Evolutionary conservation across 305 asterid species (phyloP).

Genomic region (Fraxinus sp.): DNA sequence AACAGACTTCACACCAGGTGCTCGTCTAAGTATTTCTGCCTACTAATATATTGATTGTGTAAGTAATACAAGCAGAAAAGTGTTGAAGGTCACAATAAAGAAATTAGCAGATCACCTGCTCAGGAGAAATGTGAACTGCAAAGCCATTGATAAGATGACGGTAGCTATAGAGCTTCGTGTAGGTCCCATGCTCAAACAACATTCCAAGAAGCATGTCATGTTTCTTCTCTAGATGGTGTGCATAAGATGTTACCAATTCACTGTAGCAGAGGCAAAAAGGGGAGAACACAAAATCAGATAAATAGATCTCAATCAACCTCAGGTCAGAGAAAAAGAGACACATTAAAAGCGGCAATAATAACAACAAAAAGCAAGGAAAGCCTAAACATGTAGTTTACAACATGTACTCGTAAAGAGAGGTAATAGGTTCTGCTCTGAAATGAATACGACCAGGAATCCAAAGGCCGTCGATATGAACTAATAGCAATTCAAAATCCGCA

Average conservation of each 20-base stretch:
- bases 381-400: neutral
- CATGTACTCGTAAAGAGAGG: neutral
- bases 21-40: constrained; percentile 83
- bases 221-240: constrained; percentile 72
- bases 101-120: constrained; percentile 66
- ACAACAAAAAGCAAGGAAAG: neutral
- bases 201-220: constrained; percentile 94
- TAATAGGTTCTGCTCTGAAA: neutral
- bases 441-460: neutral
- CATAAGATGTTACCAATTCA: constrained; percentile 66
- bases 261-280: constrained; percentile 44
- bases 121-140: constrained; percentile 58
- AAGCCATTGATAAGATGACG: constrained; percentile 64
- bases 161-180: constrained; percentile 59
- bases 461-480: neutral
- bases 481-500: neutral
- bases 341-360: neutral
- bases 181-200: constrained; percentile 69
- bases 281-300: neutral
- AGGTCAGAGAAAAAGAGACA: neutral
- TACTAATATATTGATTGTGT: constrained; percentile 51
- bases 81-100: neutral
- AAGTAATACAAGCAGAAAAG: constrained; percentile 35
- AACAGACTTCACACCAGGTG: constrained; percentile 86
- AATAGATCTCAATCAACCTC: neutral